phyloP scores from a whole-genome alignment of 75 land plant species.

The Picea sitchensis region DNA sequence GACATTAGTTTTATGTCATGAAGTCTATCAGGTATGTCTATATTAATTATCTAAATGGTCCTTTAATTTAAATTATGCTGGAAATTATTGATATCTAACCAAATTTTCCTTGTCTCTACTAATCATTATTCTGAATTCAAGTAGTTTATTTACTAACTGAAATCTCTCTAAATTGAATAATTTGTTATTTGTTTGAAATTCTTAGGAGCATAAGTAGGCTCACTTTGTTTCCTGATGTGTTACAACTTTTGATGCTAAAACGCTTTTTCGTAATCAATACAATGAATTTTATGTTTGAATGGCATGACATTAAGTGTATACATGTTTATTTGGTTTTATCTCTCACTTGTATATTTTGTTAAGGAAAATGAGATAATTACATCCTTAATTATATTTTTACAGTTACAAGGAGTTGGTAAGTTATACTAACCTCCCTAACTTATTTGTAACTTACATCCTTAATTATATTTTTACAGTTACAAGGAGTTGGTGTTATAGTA shows the following conservation, averaged over 20 bases:
- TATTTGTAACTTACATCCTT: no score
- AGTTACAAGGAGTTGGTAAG: no score
- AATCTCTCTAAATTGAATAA: not conserved
- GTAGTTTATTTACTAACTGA: not conserved
- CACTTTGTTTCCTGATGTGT: not conserved
- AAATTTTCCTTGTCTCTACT: not conserved
- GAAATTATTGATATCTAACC: no score
- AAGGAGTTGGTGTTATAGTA: no score
- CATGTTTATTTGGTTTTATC: not conserved
- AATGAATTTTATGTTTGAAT: not conserved
- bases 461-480: no score
- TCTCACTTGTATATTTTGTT: no score
- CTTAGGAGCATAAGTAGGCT: not conserved
- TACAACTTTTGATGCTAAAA: not conserved
- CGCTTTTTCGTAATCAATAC: not conserved
- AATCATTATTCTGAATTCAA: not conserved
- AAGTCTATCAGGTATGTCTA: not conserved
- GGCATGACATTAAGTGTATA: not conserved
- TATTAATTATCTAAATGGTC: not conserved
- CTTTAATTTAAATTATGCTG: not conserved
- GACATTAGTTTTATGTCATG: not conserved
- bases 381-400: no score
- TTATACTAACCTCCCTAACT: no score
- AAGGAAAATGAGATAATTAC: no score
- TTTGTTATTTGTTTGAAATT: not conserved